Evolutionary conservation across 2,329 filamentous ascomycete species (phyloP).

Genomic region (Peltaster fructicola): DNA sequence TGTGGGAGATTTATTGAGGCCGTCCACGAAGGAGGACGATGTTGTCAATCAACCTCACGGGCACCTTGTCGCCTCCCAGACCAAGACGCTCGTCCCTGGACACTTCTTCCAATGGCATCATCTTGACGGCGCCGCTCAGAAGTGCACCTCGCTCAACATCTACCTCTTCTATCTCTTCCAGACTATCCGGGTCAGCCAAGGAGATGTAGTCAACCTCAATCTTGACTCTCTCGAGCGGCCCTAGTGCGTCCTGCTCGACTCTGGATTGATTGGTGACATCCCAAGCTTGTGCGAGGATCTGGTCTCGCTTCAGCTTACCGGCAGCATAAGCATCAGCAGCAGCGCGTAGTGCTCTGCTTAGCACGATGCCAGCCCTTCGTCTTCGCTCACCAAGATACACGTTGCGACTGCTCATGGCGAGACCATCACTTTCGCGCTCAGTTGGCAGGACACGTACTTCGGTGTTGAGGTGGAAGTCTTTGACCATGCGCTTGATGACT

Average conservation of each 20-base stretch:
- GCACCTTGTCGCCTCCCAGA: slow-evolving; percentile 53
- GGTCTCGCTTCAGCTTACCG: slow-evolving; percentile 37
- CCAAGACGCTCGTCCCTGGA: slow-evolving; percentile 51
- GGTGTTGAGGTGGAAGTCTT: slow-evolving; percentile 67
- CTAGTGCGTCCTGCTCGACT: slow-evolving; percentile 43
- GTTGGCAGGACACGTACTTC: slow-evolving; percentile 60
- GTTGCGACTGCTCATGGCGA: slow-evolving; percentile 85
- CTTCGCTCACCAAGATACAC: slow-evolving; percentile 72
- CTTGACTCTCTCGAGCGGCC: slow-evolving; percentile 42
- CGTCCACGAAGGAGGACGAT: too few species aligned
- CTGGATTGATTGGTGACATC: slow-evolving; percentile 38
- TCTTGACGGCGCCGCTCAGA: slow-evolving; percentile 77
- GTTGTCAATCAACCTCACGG: slow-evolving; percentile 87
- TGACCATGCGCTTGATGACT: slow-evolving; percentile 69
- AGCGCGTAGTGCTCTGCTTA: slow-evolving; percentile 50
- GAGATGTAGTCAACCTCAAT: slow-evolving; percentile 90
- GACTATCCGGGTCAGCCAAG: slow-evolving; percentile 65
- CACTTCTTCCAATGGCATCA: slow-evolving; percentile 61
- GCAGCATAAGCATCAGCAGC: slow-evolving; percentile 49
- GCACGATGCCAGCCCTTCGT: slow-evolving; percentile 52
- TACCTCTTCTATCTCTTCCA: slow-evolving; percentile 59
- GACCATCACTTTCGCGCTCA: slow-evolving; percentile 56
- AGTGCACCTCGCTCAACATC: slow-evolving; percentile 59
- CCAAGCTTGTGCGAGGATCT: slow-evolving; percentile 56
- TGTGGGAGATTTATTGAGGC: slow-evolving; percentile 81